Conservation (phyloP, 345 rosid genomes). For the Murraya koenigii region DNA sequence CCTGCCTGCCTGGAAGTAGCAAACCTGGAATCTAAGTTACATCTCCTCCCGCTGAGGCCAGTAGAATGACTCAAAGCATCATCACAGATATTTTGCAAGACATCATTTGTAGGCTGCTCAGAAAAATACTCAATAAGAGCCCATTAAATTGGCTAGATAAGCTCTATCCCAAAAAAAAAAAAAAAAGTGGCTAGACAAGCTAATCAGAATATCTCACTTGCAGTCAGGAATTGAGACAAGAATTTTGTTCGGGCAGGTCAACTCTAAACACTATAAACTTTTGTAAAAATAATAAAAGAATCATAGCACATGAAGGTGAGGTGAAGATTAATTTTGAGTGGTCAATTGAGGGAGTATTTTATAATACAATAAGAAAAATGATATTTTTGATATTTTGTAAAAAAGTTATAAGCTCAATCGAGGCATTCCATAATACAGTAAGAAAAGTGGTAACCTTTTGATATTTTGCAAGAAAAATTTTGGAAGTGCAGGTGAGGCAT, state of each 20-base stretch:
- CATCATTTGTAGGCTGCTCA: conserved; percentile 29
- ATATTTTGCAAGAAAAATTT: neutral
- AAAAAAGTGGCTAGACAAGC: neutral
- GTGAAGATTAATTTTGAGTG: neutral
- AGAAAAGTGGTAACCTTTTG: too few relatives aligned
- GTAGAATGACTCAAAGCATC: conserved; percentile 12
- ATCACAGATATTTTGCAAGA: conserved; percentile 8
- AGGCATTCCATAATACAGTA: too few relatives aligned
- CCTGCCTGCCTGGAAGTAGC: neutral
- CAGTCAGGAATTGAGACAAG: neutral
- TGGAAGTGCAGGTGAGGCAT: neutral
- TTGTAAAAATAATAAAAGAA: too few relatives aligned
- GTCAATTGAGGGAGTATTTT: neutral
- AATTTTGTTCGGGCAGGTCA: neutral
- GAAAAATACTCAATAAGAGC: conserved; percentile 18
- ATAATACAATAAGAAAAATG: too few relatives aligned
- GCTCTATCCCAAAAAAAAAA: too few relatives aligned
- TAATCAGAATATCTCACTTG: neutral
- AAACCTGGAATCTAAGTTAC: neutral
- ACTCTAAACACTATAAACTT: neutral
- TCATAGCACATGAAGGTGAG: neutral
- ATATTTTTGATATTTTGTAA: too few relatives aligned
- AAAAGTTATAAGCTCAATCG: too few relatives aligned
- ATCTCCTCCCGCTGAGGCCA: neutral
- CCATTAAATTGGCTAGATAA: neutral